Evolutionary conservation across 129 eudicot genomes (phyloP).

Genomic region (Daucus carota): DNA sequence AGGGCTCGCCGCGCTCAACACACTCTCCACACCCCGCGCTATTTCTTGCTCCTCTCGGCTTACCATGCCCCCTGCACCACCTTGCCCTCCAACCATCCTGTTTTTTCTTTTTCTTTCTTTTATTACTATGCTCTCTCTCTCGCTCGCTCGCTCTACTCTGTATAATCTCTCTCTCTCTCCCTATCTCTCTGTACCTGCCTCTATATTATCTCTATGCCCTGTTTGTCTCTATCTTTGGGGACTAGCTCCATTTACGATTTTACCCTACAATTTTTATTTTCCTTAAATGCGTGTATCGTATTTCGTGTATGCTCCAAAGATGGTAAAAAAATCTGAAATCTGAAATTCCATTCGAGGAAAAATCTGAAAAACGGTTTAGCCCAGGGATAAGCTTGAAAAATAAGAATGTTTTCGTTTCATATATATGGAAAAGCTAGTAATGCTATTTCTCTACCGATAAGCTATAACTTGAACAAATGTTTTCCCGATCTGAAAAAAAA

Average conservation of each 20-base stretch:
- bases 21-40: background rate
- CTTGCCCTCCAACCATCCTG: background rate
- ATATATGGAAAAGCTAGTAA: no score
- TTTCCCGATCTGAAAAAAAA: no score
- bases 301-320: no score
- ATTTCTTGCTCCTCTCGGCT: slow-evolving; percentile 4
- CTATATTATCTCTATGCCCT: background rate
- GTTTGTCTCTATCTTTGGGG: background rate
- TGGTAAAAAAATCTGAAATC: no score
- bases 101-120: background rate
- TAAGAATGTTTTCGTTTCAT: no score
- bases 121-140: background rate
- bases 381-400: no score
- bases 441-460: no score
- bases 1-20: slow-evolving; percentile 16
- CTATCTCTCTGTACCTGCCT: background rate
- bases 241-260: background rate
- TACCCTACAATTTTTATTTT: no score
- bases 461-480: no score
- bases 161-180: background rate
- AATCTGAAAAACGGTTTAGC: no score
- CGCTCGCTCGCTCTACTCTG: background rate
- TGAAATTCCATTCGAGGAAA: no score
- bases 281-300: no score
- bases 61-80: background rate